A percentile compares a stretch with the other conserved stretches of the same genome.
These are phyloP conservation scores for Leptographium lundbergii DNA, from an alignment of 2,329 filamentous ascomycete genomes.

Conservation along the genomic window DNA sequence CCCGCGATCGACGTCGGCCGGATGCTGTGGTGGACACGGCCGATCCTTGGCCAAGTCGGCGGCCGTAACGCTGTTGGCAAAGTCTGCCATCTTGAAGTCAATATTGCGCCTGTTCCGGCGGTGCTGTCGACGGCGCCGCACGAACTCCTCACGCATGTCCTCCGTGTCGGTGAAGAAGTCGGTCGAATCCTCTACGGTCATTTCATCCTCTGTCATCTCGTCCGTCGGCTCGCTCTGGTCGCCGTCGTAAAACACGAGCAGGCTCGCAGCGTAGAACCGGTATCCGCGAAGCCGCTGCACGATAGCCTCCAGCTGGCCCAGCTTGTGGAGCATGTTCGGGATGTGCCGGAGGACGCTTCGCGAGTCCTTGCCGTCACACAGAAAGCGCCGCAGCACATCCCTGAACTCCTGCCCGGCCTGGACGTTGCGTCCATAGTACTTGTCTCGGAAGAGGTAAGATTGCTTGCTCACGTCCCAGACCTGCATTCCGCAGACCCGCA, in stretches of 20 bases:
- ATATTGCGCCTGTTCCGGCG: constrained; percentile 45
- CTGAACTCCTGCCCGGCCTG: constrained; percentile 85
- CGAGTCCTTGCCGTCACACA: constrained; percentile 79
- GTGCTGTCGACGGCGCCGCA: constrained; percentile 15
- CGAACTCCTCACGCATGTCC: constrained; percentile 20
- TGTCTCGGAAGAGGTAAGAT: constrained; percentile 91
- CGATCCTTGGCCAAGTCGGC: constrained; percentile 54
- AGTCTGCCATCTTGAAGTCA: constrained; percentile 95
- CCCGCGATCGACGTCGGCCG: constrained; percentile 69
- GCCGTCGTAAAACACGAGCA: constrained; percentile 95
- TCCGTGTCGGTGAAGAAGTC: constrained; percentile 47
- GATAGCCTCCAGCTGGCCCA: constrained; percentile 71
- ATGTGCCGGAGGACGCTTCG: constrained; percentile 76
- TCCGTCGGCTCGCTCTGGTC: constrained; percentile 41
- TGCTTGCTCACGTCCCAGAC: constrained; percentile 82
- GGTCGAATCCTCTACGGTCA: constrained; percentile 42
- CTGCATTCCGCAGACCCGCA: constrained; percentile 89
- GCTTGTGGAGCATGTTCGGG: constrained; percentile 72
- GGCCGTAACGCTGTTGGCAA: constrained; percentile 91
- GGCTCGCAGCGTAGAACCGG: constrained; percentile 86
- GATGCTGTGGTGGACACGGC: constrained; percentile 70
- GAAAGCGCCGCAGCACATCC: constrained; percentile 72
- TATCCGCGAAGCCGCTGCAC: constrained; percentile 71
- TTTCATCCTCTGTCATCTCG: constrained; percentile 52
- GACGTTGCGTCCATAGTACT: constrained; percentile 85